A percentile compares a stretch with the other conserved stretches of the same genome.
phyloP scores from a whole-genome alignment of 192 early-diverging fungal species.

The Umbelopsis ramanniana region DNA sequence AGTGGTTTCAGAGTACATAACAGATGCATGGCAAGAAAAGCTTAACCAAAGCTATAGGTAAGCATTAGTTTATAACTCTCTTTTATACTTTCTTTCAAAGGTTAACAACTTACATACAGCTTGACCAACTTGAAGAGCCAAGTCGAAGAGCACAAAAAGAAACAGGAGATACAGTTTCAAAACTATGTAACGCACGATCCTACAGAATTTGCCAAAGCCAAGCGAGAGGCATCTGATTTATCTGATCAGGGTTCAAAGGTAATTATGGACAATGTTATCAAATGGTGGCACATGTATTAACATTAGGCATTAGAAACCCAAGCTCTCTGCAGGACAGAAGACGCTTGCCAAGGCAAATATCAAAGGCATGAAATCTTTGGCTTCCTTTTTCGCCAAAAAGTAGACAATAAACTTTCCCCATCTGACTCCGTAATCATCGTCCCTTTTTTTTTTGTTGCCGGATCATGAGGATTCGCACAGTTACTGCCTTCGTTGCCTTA shows the following conservation, averaged over 20 bases:
- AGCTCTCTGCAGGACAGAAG: slow-evolving; percentile 47
- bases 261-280: not conserved
- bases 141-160: slow-evolving; percentile 15
- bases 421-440: not conserved
- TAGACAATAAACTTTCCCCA: slow-evolving; percentile 4
- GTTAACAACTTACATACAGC: not conserved
- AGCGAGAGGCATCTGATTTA: not conserved
- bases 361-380: slow-evolving; percentile 52
- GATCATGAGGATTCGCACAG: slow-evolving; percentile 21
- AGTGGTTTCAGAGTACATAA: not conserved
- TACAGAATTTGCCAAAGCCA: slow-evolving; percentile 14
- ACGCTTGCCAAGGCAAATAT: slow-evolving; percentile 51
- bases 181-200: slow-evolving; percentile 12
- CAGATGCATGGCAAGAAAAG: not conserved
- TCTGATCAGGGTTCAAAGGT: slow-evolving; percentile 13
- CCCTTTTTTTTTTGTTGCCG: not conserved
- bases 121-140: slow-evolving; percentile 11
- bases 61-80: not conserved
- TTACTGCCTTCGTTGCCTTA: slow-evolving; percentile 23
- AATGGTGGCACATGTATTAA: not conserved
- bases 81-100: too few species aligned
- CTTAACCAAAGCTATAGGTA: not conserved
- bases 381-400: slow-evolving; percentile 53
- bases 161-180: not conserved
- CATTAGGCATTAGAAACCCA: slow-evolving; percentile 41